Base-by-base conservation (phyloP, 129 eudicot species). In the Flaveria linearis region DNA sequence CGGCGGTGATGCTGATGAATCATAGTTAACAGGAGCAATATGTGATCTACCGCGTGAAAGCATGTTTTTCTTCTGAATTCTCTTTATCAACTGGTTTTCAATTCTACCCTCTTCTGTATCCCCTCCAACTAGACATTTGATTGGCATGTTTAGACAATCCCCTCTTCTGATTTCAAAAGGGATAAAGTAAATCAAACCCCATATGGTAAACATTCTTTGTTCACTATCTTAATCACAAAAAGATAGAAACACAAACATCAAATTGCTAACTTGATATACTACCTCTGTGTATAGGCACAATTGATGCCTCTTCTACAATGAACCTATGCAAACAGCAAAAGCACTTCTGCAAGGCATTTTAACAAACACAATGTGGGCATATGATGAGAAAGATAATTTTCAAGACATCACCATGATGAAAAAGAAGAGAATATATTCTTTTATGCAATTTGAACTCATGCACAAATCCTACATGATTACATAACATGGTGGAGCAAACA, bases 1-100 rank as follows among this genome's bases (percentile, higher is more conserved):
- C 1, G 73, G 45, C 45, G 70, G 26, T n/a, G 82, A 78, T 6
- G 68, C 62, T 16, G 73, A 68, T 23, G 78, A 50, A 74, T 80
- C 78, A 23, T 52, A 82, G 28, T 84, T 78, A 53, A 87, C 92
- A 12, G 90, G 86, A 63, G 79, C 88, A 26, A 88, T 81, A 80
- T 85, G 75, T 1, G 87, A 85, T 72, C 52, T 69, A 70, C 78
- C 80, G 5, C 45, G 28, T 2, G 76, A 50, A 71, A 71, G 9
- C 42, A 73, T 26, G 60, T 73, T 69, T 70, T 84, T 85, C 77
- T 69, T 78, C 73, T 88, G 88, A 51, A 39, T 51, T 62, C 76
- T 57, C n/a, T 52, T 72, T 53, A 65, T 72, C 55, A n/a, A 53
- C 57, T 51, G 78, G 66, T n/a, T 72, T 36, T 39, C 66, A 9